Evolutionary conservation across 108 stramenopile species (phyloP).

Genomic region (Mediolabrus comicus): DNA sequence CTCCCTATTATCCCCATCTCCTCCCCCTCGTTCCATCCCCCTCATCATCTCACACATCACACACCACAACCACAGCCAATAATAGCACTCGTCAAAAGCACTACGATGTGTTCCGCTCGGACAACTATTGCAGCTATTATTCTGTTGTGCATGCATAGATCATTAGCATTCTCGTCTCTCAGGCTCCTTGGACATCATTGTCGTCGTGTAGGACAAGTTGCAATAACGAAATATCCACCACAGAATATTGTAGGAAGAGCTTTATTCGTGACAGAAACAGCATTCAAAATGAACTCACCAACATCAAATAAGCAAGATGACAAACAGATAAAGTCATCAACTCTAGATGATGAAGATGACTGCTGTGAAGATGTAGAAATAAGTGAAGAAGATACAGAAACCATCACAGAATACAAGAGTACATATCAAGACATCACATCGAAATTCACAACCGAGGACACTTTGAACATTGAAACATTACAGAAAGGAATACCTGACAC

Average conservation of each 20-base stretch:
- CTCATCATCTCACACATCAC: too few species aligned
- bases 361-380: too few species aligned
- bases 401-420: background rate
- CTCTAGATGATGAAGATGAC: slow-evolving; percentile 1
- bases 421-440: background rate
- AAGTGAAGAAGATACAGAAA: background rate
- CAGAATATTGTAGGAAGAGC: too few species aligned
- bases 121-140: background rate
- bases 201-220: background rate
- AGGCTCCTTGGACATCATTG: background rate
- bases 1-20: too few species aligned
- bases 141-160: background rate
- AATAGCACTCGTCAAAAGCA: background rate
- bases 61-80: background rate
- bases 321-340: background rate
- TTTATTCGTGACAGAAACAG: background rate
- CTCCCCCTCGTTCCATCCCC: too few species aligned
- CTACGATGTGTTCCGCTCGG: background rate
- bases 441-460: background rate
- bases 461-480: slow-evolving; percentile 2
- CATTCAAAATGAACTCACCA: background rate
- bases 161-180: background rate
- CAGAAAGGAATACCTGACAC: slow-evolving; percentile 30
- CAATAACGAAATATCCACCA: background rate
- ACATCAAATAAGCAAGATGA: background rate